Percentiles rank a stretch among this genome's conserved stretches.
Evolutionary conservation across 2,329 filamentous ascomycete genomes (phyloP).

Genomic region (Beauveria rudraprayagi): DNA sequence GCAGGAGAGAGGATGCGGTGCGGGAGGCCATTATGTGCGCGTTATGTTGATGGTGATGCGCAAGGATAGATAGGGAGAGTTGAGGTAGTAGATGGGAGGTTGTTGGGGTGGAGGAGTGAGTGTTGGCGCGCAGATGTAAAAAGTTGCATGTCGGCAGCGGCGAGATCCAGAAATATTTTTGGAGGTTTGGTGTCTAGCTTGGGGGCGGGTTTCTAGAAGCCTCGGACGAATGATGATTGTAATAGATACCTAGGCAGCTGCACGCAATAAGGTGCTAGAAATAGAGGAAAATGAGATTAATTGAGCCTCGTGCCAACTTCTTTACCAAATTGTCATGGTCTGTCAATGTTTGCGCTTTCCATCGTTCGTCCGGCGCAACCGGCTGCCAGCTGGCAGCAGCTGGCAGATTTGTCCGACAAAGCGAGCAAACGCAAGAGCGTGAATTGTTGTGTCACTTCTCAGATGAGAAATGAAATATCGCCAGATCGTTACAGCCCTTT

Average conservation of each 20-base stretch:
- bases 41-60: constrained; percentile 3
- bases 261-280: too few relatives aligned
- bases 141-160: background rate
- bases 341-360: constrained; percentile 6
- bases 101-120: background rate
- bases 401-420: background rate
- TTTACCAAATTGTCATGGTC: too few relatives aligned
- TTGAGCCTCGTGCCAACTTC: background rate
- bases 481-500: background rate
- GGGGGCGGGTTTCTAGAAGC: background rate
- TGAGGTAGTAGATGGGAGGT: background rate
- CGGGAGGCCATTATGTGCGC: constrained; percentile 23
- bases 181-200: background rate
- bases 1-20: constrained; percentile 15
- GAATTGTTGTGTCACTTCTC: background rate
- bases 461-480: background rate
- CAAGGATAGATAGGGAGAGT: background rate
- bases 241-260: too few relatives aligned
- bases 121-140: background rate
- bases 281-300: background rate
- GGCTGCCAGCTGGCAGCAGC: background rate
- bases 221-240: background rate
- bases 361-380: background rate
- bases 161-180: constrained; percentile 8
- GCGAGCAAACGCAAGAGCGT: constrained; percentile 8